A percentile compares a stretch with the other conserved stretches of the same genome.
These are phyloP conservation scores for Bryoerythrophyllum caledonicum DNA, from an alignment of 225 moss, liverwort and hornwort species.

Conservation along the genomic window DNA sequence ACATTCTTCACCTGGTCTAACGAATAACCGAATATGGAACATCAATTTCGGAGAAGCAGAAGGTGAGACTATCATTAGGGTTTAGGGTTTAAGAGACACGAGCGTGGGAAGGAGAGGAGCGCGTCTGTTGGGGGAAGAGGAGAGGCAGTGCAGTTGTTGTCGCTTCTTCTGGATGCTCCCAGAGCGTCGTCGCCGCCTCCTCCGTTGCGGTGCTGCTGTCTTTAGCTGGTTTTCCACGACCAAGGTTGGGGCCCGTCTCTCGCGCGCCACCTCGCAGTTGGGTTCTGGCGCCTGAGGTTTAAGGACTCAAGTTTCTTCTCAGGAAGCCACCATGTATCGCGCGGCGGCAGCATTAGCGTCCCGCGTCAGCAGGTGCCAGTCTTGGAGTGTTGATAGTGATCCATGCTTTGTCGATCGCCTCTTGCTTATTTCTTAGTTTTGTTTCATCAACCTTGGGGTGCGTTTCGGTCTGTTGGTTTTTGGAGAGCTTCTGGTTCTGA, in stretches of 20 bases:
- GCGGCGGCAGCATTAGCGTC: conserved; percentile 57
- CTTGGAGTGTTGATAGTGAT: not conserved
- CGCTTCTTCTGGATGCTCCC: conserved; percentile 30
- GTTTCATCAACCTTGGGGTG: not conserved
- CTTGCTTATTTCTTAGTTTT: too few relatives aligned
- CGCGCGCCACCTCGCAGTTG: not conserved
- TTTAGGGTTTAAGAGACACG: conserved; percentile 32
- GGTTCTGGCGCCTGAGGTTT: not conserved
- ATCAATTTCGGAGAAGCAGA: not conserved
- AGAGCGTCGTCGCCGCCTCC: conserved; percentile 7
- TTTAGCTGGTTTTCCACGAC: not conserved
- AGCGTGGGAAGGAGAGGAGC: too few relatives aligned
- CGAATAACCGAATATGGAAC: not conserved
- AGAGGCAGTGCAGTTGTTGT: not conserved
- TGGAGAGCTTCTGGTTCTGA: not conserved
- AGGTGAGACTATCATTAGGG: not conserved
- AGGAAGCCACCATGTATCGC: conserved; percentile 45
- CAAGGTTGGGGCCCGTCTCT: not conserved
- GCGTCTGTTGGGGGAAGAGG: not conserved
- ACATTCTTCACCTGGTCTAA: not conserved
- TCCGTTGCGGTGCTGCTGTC: not conserved
- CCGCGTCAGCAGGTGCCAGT: conserved; percentile 43
- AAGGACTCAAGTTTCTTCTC: not conserved
- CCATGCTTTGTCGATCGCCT: not conserved
- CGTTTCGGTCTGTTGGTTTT: not conserved